Base-by-base conservation (phyloP, 768 basidiomycete genomes). In the Boletus pseudo-olivaceus region DNA sequence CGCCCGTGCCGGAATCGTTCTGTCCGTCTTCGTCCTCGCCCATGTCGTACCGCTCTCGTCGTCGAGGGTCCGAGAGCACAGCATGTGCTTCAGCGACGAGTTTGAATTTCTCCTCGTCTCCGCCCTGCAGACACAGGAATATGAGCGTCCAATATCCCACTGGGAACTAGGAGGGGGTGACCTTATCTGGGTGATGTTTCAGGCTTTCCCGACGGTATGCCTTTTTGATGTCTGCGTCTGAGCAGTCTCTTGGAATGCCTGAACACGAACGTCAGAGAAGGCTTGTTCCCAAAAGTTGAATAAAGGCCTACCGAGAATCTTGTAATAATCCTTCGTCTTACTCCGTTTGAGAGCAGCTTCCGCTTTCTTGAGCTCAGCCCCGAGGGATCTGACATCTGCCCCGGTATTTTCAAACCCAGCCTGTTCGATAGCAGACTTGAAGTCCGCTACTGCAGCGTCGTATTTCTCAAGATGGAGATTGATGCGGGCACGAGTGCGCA, bases 91-190 rank as follows among this genome's bases (percentile, higher is more conserved):
- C 93, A 1, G 77, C 83, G 30, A 92, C 85, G 20, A 93, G 79
- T 71, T 98, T 97, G 82, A 98, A 98, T 62, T 91, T 89, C 66
- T 97, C 96, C 63, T 96, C 94, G 67, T 93, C 91, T 29, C 95
- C 95, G 27, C 95, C 93, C 85, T 91, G 56, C 34, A 65, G 34
- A 52, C 23, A 48, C 15, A 17, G 30, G 27, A 40, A 30, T n/a
- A 17, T 58, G 49, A 61, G 51, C 61, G 45, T 14, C 10, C 5
- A 34, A 57, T 4, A 29, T 30, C 27, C 35, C 26, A 45, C 14
- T n/a, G 14, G 17, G 39, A 32, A 51, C 34, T 12, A 51, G 34
- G 20, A 33, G 7, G 29, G n/a, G 17, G 17, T 8, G 23, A 86
- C 86, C 81, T 92, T 92, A 70, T 92, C 90, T 44, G 89, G 89